phyloP scores from a whole-genome alignment of 1,284 basidiomycete species.

The Kwoniella shivajii region DNA sequence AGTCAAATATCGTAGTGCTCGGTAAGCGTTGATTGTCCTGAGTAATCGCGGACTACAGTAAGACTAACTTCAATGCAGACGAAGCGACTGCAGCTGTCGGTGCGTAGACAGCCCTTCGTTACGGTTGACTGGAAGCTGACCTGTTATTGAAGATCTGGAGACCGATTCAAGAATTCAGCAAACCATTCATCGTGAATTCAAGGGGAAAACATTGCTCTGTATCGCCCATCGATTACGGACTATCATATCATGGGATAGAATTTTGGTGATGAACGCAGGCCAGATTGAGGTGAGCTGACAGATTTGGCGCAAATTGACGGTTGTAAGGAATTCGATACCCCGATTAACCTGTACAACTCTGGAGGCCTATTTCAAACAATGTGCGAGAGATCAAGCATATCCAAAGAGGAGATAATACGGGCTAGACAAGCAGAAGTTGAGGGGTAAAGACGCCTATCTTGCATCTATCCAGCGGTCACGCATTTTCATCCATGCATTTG shows the following conservation, averaged over 20 bases:
- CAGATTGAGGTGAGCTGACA: slow-evolving; percentile 58
- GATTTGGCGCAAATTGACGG: background rate
- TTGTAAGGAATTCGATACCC: slow-evolving; percentile 68
- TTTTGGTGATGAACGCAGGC: slow-evolving; percentile 69
- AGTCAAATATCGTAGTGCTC: slow-evolving; percentile 35
- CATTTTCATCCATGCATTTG: background rate
- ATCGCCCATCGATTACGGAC: slow-evolving; percentile 67
- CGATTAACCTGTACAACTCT: slow-evolving; percentile 62
- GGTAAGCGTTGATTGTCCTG: slow-evolving; percentile 8
- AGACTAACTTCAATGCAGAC: slow-evolving; percentile 52
- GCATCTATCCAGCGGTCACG: background rate
- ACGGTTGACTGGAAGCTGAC: slow-evolving; percentile 3
- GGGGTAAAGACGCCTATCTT: background rate
- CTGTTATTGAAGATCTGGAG: slow-evolving; percentile 62
- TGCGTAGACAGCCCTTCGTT: slow-evolving; percentile 6
- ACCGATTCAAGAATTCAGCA: slow-evolving; percentile 70
- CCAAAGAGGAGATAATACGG: slow-evolving; percentile 48
- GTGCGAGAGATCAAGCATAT: slow-evolving; percentile 61
- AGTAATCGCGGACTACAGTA: background rate
- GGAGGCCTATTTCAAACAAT: slow-evolving; percentile 67
- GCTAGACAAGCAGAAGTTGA: slow-evolving; percentile 20
- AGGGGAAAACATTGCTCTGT: slow-evolving; percentile 62
- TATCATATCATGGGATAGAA: slow-evolving; percentile 74
- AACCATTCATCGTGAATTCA: slow-evolving; percentile 68
- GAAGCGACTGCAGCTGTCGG: slow-evolving; percentile 53